These are phyloP conservation scores for Haplosporangium sp. DNA, from an alignment of 371 early-diverging fungal genomes.

Conservation along the genomic window DNA sequence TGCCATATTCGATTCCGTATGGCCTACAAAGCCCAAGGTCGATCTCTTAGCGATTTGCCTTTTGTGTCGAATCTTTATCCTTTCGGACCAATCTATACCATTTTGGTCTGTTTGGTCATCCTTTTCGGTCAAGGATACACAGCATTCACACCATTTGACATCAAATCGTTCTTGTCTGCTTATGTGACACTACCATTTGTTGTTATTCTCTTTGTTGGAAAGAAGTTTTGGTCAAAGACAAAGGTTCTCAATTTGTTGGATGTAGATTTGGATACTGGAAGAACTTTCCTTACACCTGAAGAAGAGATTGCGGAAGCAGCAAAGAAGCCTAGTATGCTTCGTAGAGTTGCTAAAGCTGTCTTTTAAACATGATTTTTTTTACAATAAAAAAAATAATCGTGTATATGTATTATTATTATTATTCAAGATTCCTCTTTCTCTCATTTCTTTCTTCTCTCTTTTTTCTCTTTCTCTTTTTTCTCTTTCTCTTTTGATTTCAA, in stretches of 20 bases:
- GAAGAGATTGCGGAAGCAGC: slow-evolving; percentile 4
- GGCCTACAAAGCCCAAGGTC: slow-evolving; percentile 80
- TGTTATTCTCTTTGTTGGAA: slow-evolving; percentile 60
- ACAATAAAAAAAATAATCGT: no score
- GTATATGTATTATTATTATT: no score
- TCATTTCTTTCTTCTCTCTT: no score
- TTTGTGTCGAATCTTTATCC: slow-evolving; percentile 81
- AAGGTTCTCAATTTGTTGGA: slow-evolving; percentile 67
- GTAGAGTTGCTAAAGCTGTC: slow-evolving; percentile 14
- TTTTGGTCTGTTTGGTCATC: slow-evolving; percentile 66
- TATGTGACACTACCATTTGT: slow-evolving; percentile 54
- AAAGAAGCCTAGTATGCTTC: slow-evolving; percentile 27
- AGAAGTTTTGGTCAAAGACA: slow-evolving; percentile 65
- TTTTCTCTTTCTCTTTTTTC: no score
- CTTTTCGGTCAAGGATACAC: slow-evolving; percentile 75
- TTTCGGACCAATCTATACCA: slow-evolving; percentile 74
- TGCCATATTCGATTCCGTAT: slow-evolving; percentile 86
- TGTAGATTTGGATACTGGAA: slow-evolving; percentile 70
- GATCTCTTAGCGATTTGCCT: slow-evolving; percentile 73
- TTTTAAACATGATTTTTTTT: slow-evolving; percentile 10
- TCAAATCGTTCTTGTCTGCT: slow-evolving; percentile 53
- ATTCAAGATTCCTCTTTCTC: no score
- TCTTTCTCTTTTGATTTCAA: no score
- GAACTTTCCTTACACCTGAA: slow-evolving; percentile 22
- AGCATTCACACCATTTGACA: slow-evolving; percentile 48